phyloP scores from a whole-genome alignment of 306 rosid genomes.

The Amphicarpaea edgeworthii region DNA sequence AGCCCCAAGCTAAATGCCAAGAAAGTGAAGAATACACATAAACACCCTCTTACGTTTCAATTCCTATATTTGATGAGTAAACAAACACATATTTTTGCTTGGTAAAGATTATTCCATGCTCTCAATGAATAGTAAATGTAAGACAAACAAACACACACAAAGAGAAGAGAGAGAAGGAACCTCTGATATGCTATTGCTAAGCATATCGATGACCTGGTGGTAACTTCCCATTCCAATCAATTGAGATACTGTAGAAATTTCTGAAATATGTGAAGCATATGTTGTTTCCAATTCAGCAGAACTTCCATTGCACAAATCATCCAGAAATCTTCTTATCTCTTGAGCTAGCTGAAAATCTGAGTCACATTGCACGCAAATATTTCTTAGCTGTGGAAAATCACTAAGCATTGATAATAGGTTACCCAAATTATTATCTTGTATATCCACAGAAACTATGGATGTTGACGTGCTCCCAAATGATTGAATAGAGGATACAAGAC shows the following conservation, averaged over 20 bases:
- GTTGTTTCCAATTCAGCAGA: neutral
- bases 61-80: neutral
- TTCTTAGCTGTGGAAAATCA: neutral
- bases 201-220: neutral
- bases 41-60: neutral
- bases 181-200: slow-evolving; percentile 25
- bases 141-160: too few species aligned
- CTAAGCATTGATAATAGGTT: neutral
- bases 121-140: neutral
- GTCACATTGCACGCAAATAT: neutral
- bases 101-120: neutral
- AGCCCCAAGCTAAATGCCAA: neutral
- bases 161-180: neutral
- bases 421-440: neutral
- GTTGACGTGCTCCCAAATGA: neutral
- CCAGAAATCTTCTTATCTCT: neutral
- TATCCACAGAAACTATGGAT: neutral
- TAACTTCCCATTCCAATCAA: slow-evolving; percentile 34
- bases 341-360: neutral
- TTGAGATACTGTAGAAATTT: neutral
- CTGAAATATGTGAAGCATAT: neutral
- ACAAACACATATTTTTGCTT: neutral
- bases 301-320: neutral
- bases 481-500: neutral
- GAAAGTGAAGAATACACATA: neutral